Conservation (phyloP, 805 yeast genomes). For the Candida chilensis region DNA sequence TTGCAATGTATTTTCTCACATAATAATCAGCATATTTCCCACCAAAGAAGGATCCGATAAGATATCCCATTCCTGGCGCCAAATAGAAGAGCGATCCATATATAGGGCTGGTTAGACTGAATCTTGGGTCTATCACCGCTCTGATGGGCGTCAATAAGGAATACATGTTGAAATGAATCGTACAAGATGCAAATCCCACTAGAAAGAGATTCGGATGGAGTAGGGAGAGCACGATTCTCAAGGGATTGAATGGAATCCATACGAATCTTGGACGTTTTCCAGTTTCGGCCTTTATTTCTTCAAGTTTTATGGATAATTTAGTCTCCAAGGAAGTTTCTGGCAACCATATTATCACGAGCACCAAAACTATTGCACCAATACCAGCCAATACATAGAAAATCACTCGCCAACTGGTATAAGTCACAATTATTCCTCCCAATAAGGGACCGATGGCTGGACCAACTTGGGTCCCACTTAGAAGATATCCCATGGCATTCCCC, state of each 20-base stretch:
- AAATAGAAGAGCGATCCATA: slow-evolving; percentile 44
- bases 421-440: slow-evolving; percentile 42
- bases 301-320: slow-evolving; percentile 11
- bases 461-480: slow-evolving; percentile 39
- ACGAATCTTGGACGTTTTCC: slow-evolving; percentile 27
- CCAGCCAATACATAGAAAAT: slow-evolving; percentile 42
- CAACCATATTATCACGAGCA: slow-evolving; percentile 25
- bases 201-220: slow-evolving; percentile 31
- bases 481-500: slow-evolving; percentile 41
- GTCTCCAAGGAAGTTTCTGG: slow-evolving; percentile 35
- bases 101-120: slow-evolving; percentile 35
- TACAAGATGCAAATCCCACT: slow-evolving; percentile 30
- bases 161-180: slow-evolving; percentile 41
- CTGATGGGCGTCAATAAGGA: slow-evolving; percentile 45
- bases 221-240: slow-evolving; percentile 31
- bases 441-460: slow-evolving; percentile 49
- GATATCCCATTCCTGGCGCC: slow-evolving; percentile 49
- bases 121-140: slow-evolving; percentile 46
- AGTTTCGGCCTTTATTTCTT: slow-evolving; percentile 11
- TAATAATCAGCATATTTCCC: slow-evolving; percentile 42
- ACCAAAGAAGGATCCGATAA: slow-evolving; percentile 40
- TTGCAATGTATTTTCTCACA: slow-evolving; percentile 31
- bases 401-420: slow-evolving; percentile 42
- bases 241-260: slow-evolving; percentile 35
- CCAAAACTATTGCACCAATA: slow-evolving; percentile 23